These are phyloP conservation scores for Trypanosoma platydactyli DNA, from an alignment of 208 protist species.

Conservation along the genomic window DNA sequence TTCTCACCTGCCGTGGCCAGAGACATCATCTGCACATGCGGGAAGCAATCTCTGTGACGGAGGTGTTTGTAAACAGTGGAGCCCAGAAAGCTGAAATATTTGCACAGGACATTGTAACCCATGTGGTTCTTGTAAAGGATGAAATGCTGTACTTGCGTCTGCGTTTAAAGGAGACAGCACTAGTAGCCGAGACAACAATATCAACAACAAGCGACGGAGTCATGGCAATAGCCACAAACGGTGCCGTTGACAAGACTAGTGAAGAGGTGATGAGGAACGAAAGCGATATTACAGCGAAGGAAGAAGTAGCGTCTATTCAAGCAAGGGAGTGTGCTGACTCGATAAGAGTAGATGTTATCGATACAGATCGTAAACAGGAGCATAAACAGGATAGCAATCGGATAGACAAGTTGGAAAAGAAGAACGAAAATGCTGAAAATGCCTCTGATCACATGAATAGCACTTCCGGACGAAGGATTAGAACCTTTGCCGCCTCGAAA, in stretches of 20 bases:
- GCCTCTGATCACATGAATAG: not conserved
- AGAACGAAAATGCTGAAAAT: not conserved
- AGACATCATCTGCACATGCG: slow-evolving; percentile 17
- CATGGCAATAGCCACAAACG: not conserved
- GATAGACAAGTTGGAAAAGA: not conserved
- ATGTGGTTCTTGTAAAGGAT: slow-evolving; percentile 48
- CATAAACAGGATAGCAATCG: too few relatives aligned
- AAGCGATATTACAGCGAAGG: not conserved
- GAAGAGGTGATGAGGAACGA: not conserved
- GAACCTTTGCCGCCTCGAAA: not conserved
- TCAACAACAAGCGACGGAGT: not conserved
- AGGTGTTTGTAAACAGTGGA: slow-evolving; percentile 69
- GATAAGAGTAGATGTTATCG: too few relatives aligned
- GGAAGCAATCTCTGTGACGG: slow-evolving; percentile 52
- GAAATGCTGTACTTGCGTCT: slow-evolving; percentile 78
- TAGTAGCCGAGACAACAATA: not conserved
- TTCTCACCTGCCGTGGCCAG: slow-evolving; percentile 47
- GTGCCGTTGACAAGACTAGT: not conserved
- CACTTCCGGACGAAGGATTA: not conserved
- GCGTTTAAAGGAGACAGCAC: slow-evolving; percentile 6
- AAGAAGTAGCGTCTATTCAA: not conserved
- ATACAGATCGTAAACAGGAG: not conserved
- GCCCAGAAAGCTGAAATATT: slow-evolving; percentile 73
- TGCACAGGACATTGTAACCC: slow-evolving; percentile 63
- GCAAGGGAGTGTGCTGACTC: not conserved